phyloP scores from a whole-genome alignment of 208 protist genomes.

The Zelonia costaricensis region DNA sequence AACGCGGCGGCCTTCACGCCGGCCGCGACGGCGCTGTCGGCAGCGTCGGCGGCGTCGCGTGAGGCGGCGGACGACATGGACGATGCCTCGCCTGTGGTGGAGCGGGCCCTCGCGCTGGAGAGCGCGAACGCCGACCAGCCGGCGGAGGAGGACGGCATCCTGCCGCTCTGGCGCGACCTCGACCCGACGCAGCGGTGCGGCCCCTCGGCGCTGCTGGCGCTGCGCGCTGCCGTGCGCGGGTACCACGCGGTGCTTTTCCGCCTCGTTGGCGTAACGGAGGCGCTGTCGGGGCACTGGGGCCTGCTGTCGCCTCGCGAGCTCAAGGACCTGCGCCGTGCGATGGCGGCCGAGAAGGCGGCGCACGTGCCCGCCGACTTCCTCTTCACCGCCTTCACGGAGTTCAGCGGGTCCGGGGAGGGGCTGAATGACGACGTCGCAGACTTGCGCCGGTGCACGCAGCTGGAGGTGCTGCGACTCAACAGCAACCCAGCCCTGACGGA shows the following conservation, averaged over 20 bases:
- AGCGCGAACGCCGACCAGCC: neutral
- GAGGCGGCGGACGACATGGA: slow-evolving; percentile 2
- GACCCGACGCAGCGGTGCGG: slow-evolving; percentile 38
- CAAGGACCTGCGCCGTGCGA: slow-evolving; percentile 38
- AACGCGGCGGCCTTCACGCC: too few species aligned
- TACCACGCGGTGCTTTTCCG: slow-evolving; percentile 36
- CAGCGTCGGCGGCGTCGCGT: neutral
- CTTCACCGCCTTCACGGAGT: slow-evolving; percentile 44
- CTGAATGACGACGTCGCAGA: slow-evolving; percentile 38
- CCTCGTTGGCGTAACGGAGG: slow-evolving; percentile 33
- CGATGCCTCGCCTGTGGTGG: slow-evolving; percentile 1
- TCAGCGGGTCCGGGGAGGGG: slow-evolving; percentile 50
- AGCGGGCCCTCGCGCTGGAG: slow-evolving; percentile 9
- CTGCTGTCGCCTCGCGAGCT: slow-evolving; percentile 42
- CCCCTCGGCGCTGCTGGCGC: slow-evolving; percentile 22
- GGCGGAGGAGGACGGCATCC: slow-evolving; percentile 22
- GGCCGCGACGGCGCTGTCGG: too few species aligned
- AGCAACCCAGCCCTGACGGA: slow-evolving; percentile 50
- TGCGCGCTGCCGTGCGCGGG: slow-evolving; percentile 36
- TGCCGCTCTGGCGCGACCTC: slow-evolving; percentile 48
- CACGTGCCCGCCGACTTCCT: slow-evolving; percentile 41
- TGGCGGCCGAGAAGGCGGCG: slow-evolving; percentile 38
- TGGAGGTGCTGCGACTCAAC: slow-evolving; percentile 56
- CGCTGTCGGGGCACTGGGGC: slow-evolving; percentile 46
- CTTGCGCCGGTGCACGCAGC: slow-evolving; percentile 41